Evolutionary conservation across 371 early-diverging fungal genomes (phyloP), one percentile per base, ranked within the genome.

Genomic region (Syncephalis plumigaleata): DNA sequence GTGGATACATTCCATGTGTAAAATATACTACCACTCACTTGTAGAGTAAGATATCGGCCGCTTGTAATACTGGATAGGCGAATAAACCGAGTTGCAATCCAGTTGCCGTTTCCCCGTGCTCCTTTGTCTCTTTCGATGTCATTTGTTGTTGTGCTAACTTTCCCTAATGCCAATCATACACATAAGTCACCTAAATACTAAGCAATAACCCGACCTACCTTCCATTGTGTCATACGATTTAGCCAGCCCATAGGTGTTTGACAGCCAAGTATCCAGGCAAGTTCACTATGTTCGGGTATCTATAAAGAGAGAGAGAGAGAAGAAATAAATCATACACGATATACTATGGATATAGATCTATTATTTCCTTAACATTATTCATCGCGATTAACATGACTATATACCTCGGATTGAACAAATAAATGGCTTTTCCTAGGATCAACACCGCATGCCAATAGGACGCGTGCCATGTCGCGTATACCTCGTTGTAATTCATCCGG

Each of bases 211-310:
- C n/a, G 42, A 8, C 47, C 49, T 46, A 66, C 70, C 71, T 92
- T 91, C 92, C 92, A 95, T 55, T 95, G 94, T 4, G 91, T 91
- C 95, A 95, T 95, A 13, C 93, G 67, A 7, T 76, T 77, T 3
- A 95, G 61, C 85, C 87, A 84, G 0, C 85, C 80, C 1, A 92
- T 72, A 20, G 90, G 86, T 5, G 91, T 82, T 38, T 80, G 66
- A 50, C 88, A 89, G 51, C 74, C 81, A 49, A 93, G 63, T 8
- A 87, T 63, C 95, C 95, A 95, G 17, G 71, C 62, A 16, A 92
- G 67, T 57, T 90, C 83, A 1, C 91, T 44, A 56, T 95, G 95
- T 39, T 69, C 70, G 0, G 78, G 54, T 1, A 91, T 80, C 57
- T 71, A 44, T 36, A 47, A 16, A 25, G 21, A 27, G 7, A n/a